phyloP scores from a whole-genome alignment of 192 early-diverging fungal species.

The Coemansia sp. region DNA sequence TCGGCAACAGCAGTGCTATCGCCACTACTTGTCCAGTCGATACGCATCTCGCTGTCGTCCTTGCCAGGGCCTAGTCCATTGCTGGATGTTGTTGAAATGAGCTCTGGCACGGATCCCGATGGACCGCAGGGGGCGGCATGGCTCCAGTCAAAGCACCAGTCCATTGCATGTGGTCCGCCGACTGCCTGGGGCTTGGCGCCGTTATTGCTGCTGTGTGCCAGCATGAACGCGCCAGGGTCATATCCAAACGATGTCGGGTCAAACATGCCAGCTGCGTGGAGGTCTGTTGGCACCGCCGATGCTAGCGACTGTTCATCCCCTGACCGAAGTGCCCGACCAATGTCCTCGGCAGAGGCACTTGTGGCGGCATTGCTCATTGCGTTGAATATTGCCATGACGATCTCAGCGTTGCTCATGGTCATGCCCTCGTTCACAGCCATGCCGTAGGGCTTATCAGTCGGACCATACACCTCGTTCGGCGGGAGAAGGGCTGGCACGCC shows the following conservation, averaged over 20 bases:
- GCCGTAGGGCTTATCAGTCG: conserved; percentile 5
- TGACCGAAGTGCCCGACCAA: neutral
- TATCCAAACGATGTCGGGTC: conserved; percentile 28
- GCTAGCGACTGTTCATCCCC: neutral
- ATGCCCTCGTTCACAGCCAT: conserved; percentile 5
- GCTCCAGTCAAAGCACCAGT: conserved; percentile 45
- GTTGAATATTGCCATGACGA: conserved; percentile 50
- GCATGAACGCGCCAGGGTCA: conserved; percentile 33
- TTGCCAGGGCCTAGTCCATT: neutral
- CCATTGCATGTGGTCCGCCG: conserved; percentile 26
- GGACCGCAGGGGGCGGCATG: conserved; percentile 5
- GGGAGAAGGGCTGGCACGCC: neutral
- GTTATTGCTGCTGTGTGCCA: conserved; percentile 7
- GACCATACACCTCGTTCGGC: conserved; percentile 23
- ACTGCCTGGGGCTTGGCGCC: conserved; percentile 9
- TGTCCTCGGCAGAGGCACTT: neutral
- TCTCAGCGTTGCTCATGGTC: conserved; percentile 21
- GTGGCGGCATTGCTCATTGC: conserved; percentile 36
- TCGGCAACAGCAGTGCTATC: neutral
- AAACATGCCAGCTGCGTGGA: conserved; percentile 4
- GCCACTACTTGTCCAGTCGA: conserved; percentile 14
- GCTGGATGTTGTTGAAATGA: neutral
- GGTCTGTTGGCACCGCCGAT: neutral
- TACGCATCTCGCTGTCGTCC: neutral
- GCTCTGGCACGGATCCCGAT: neutral